Evolutionary conservation across 257 asterid genomes (phyloP).

Genomic region (Catharanthus roseus): DNA sequence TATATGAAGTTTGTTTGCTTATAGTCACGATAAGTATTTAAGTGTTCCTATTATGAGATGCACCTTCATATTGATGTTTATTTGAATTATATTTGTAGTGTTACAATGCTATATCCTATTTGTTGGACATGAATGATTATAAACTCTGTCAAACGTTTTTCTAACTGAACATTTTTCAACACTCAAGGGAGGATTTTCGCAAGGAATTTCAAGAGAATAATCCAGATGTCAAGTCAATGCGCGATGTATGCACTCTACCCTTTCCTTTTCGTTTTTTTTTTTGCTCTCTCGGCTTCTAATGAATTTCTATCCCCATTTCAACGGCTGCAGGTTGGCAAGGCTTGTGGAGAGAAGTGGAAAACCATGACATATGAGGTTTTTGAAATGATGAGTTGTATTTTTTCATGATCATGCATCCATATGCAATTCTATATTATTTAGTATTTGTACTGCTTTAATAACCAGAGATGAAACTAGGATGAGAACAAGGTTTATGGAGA

Average conservation of each 20-base stretch:
- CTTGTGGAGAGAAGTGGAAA: conserved; percentile 96
- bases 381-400: conserved; percentile 1
- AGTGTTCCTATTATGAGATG: not conserved
- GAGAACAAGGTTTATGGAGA: not conserved
- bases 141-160: not conserved
- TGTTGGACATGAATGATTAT: not conserved
- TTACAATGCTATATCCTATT: not conserved
- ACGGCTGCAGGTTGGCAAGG: conserved; percentile 77
- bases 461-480: not conserved
- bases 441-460: no score
- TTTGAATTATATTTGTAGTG: not conserved
- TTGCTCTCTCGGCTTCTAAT: conserved; percentile 7
- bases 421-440: not conserved
- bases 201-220: conserved; percentile 76
- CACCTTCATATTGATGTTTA: not conserved
- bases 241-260: conserved; percentile 48
- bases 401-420: not conserved
- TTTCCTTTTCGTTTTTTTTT: conserved; percentile 3
- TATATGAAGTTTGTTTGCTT: not conserved
- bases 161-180: conserved; percentile 5
- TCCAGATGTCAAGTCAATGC: conserved; percentile 88
- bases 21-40: not conserved
- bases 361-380: conserved; percentile 85
- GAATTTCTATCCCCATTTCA: not conserved
- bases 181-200: conserved; percentile 86